A percentile compares a stretch with the other conserved stretches of the same genome.
These are phyloP conservation scores for Rhytidhysteron rufulum DNA, from an alignment of 2,329 filamentous ascomycete species.

Conservation along the genomic window DNA sequence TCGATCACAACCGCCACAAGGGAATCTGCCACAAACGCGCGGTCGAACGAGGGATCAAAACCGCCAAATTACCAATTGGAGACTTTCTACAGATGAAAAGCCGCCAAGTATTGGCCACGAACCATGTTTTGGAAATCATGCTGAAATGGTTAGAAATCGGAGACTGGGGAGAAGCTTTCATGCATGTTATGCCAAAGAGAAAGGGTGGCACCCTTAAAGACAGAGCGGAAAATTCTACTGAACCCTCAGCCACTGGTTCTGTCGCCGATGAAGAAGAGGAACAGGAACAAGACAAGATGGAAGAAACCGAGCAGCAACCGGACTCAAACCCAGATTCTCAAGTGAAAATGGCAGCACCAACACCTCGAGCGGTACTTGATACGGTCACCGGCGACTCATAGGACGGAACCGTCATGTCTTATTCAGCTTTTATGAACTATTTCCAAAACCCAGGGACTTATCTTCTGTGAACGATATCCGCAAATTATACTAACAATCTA, in stretches of 20 bases:
- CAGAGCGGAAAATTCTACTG: constrained; percentile 12
- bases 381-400: too few species aligned
- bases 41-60: constrained; percentile 69
- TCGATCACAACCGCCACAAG: constrained; percentile 96
- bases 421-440: too few species aligned
- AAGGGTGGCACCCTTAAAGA: constrained; percentile 72
- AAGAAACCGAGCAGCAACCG: too few species aligned
- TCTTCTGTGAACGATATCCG: too few species aligned
- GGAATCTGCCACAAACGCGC: constrained; percentile 86
- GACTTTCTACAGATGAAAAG: constrained; percentile 90
- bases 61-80: constrained; percentile 90
- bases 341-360: too few species aligned
- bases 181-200: constrained; percentile 81
- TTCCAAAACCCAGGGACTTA: too few species aligned
- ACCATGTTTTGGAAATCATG: constrained; percentile 97
- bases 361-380: too few species aligned
- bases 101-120: constrained; percentile 82
- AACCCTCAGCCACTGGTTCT: constrained; percentile 1
- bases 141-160: constrained; percentile 83
- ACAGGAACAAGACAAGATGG: constrained; percentile 8
- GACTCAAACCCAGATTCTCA: too few species aligned
- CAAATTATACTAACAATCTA: too few species aligned
- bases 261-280: constrained; percentile 11
- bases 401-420: too few species aligned
- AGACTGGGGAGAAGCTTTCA: constrained; percentile 88